These are phyloP conservation scores for Globisporangium spiculum DNA, from an alignment of 352 stramenopile genomes.

Conservation along the genomic window DNA sequence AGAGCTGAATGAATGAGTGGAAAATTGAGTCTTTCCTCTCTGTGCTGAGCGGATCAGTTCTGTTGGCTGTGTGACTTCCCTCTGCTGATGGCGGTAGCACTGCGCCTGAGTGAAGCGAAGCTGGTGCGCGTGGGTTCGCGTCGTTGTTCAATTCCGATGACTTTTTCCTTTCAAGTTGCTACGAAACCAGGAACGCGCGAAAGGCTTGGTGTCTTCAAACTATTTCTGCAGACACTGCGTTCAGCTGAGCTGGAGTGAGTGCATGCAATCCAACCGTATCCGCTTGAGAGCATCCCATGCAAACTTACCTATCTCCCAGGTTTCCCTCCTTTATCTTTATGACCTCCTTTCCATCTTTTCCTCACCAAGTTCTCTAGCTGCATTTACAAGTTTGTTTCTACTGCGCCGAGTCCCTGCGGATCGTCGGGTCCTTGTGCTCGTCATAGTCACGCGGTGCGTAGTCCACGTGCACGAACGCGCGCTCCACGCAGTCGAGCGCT, in stretches of 20 bases:
- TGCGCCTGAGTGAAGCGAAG: no score
- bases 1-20: no score
- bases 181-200: neutral
- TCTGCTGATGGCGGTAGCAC: no score
- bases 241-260: neutral
- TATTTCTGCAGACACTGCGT: neutral
- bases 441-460: conserved; percentile 90
- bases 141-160: neutral
- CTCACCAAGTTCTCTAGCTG: neutral
- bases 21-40: no score
- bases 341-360: no score
- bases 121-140: neutral
- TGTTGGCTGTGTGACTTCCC: neutral
- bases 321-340: no score
- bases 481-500: conserved; percentile 93
- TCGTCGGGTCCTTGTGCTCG: conserved; percentile 86
- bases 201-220: neutral
- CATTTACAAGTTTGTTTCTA: neutral
- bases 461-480: conserved; percentile 98
- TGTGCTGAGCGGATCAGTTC: neutral
- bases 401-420: conserved; percentile 34
- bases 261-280: no score
- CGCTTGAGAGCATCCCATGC: no score
- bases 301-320: no score
- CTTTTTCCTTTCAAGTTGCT: neutral